Base-by-base conservation (phyloP, 306 rosid species). In the Oemleria cerasiformis region DNA sequence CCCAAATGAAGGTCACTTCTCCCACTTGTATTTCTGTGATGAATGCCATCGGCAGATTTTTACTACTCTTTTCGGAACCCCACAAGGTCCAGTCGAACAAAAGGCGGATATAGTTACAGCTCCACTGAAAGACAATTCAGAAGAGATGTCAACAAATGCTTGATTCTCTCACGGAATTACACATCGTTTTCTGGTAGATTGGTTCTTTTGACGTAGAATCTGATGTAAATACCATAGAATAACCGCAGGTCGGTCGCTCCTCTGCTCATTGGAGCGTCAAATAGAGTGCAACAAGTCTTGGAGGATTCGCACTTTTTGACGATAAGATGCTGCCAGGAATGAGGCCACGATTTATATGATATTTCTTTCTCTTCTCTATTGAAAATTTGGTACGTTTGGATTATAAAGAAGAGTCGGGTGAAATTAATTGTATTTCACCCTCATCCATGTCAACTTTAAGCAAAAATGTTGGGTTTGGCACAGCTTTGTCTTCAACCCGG, bases 1-100 rank as follows among this genome's bases (percentile, higher is more conserved):
- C 78, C 93, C 90, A 71, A 91, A 83, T 16, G 98, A 91, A 83
- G 98, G 97, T 12, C 98, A 94, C 77, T 91, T 87, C 69, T 91
- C 97, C 42, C 91, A 83, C 85, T 85, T 87, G 82, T 87, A 80
- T 70, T 89, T 91, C 83, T 94, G 98, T 45, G 88, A 87, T 56
- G 91, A 89, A 62, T 94, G 97, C 72, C 98, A 91, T 8, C 84
- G 77, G 67, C 83, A 84, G 74, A 87, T 94, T 25, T 85, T 94
- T 53, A 74, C 92, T 60, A 80, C 90, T 25, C 85, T 91, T 75
- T 85, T 89, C 77, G 98, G 98, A 84, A 48, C 72, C 73, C 90
- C 97, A 59, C 88, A 83, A 80, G 97, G 97, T 4, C 92, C 86
- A 0, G 15, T 88, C 41, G 76, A 80, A 62, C 49, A 9, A 70